Base-by-base conservation (phyloP, 2,329 filamentous ascomycete genomes). In the Cladosporium colombiae region DNA sequence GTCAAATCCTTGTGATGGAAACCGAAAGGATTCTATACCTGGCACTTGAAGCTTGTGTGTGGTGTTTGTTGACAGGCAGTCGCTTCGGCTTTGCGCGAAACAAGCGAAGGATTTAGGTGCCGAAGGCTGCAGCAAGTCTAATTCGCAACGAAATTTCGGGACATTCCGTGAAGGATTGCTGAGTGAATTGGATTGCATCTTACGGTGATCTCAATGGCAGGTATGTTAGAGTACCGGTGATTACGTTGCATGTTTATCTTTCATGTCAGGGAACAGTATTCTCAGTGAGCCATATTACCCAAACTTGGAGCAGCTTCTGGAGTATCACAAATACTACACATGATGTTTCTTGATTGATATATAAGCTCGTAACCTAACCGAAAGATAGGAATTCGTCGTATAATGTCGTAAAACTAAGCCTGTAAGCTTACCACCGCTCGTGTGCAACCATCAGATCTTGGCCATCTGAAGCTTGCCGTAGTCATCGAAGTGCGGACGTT, bases 61-160 rank as follows among this genome's bases (percentile, higher is more conserved):
- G 27, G 50, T 53, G 50, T 53, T 55, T 55, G 27, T 29, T 55
- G 52, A 55, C 18, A 55, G 52, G 52, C 29, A 33, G 27, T 18
- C 27, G 23, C 52, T 55, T 55, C 50, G 52, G 29, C 18, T 55
- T 21, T 44, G 1, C n/a, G 50, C 50, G 50, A 44, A 44, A 44
- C 37, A n/a, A 21, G 31, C 52, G 52, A 55, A 55, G 52, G 52
- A 55, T 55, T n/a, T 55, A 53, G 50, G 50, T 29, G 50, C 50
- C 50, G 50, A 53, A 29, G 27, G 50, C 25, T 53, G 27, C 14
- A 53, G 50, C 50, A 29, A 27, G 49, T 52, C 27, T 27, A 52
- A 27, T 52, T 52, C 46, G 46, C n/a, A 50, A 50, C 23, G 10
- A n/a, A 7, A 21, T 23, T 23, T 13, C 8, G 40, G 40, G 18